phyloP scores from a whole-genome alignment of 805 yeast genomes.

The Ogataea trehalophila region DNA sequence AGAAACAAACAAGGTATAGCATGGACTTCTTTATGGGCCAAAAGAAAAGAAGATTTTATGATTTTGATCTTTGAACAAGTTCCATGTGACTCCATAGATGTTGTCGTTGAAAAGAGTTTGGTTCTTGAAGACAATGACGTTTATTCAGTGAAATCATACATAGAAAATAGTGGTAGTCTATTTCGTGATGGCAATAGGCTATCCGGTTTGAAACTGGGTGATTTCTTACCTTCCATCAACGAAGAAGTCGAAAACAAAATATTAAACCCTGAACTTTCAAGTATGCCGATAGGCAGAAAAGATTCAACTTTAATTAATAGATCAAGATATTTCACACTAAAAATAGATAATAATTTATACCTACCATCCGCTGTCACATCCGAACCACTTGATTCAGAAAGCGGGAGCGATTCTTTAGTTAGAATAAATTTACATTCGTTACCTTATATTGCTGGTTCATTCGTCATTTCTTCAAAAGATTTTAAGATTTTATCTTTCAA shows the following conservation, averaged over 20 bases:
- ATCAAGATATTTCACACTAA: conserved; percentile 60
- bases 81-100: conserved; percentile 62
- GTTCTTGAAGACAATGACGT: conserved; percentile 8
- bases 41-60: conserved; percentile 60
- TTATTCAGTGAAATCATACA: conserved; percentile 21
- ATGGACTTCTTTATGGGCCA: conserved; percentile 92
- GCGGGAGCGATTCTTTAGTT: conserved; percentile 28
- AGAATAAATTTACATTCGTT: conserved; percentile 68
- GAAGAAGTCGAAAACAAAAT: conserved; percentile 8
- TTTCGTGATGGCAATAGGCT: conserved; percentile 17
- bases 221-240: conserved; percentile 22
- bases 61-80: conserved; percentile 88
- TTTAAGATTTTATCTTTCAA: conserved; percentile 66
- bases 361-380: conserved; percentile 75
- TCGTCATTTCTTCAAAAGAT: conserved; percentile 53
- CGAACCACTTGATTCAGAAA: conserved; percentile 47
- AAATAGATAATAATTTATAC: conserved; percentile 36
- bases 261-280: conserved; percentile 4
- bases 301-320: conserved; percentile 45
- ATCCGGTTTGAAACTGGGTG: conserved; percentile 9
- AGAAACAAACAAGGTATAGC: conserved; percentile 62
- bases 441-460: conserved; percentile 85
- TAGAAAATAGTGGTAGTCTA: conserved; percentile 19
- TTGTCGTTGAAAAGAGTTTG: conserved; percentile 40
- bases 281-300: conserved; percentile 23